Evolutionary conservation across 345 rosid species (phyloP).

Genomic region (Psidium friedrichsthalianum): DNA sequence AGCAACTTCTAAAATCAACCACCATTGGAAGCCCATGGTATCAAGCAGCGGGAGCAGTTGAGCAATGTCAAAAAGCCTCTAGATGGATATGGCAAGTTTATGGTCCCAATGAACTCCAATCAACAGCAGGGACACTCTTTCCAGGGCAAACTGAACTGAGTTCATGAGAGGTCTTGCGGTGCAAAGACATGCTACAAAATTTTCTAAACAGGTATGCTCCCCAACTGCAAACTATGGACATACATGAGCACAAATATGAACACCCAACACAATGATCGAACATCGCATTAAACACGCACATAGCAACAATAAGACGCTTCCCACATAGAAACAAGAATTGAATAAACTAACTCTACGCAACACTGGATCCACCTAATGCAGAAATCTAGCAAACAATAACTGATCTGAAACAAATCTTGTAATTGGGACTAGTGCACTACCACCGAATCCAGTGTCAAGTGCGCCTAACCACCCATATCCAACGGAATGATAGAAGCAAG

Average conservation of each 20-base stretch:
- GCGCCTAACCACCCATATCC: slow-evolving; percentile 48
- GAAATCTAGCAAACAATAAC: neutral
- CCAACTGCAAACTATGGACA: slow-evolving; percentile 44
- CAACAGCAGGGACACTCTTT: slow-evolving; percentile 61
- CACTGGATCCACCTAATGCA: neutral
- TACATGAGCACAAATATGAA: neutral
- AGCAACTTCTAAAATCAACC: neutral
- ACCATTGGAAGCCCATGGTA: slow-evolving; percentile 64
- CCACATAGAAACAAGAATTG: neutral
- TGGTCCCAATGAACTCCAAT: slow-evolving; percentile 60
- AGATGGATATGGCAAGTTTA: slow-evolving; percentile 49
- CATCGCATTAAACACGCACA: neutral
- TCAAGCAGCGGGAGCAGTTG: slow-evolving; percentile 66
- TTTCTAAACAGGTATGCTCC: slow-evolving; percentile 59
- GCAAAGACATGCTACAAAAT: slow-evolving; percentile 63
- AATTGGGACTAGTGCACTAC: slow-evolving; percentile 14
- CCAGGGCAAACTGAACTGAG: slow-evolving; percentile 62
- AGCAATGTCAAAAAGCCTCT: slow-evolving; percentile 49
- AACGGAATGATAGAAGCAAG: slow-evolving; percentile 54
- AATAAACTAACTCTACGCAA: neutral
- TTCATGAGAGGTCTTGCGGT: slow-evolving; percentile 59
- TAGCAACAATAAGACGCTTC: neutral
- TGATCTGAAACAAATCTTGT: neutral
- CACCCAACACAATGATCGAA: neutral
- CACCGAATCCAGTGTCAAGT: slow-evolving; percentile 63